These are phyloP conservation scores for Camelina neglecta DNA, from an alignment of 345 rosid species.

Conservation along the genomic window DNA sequence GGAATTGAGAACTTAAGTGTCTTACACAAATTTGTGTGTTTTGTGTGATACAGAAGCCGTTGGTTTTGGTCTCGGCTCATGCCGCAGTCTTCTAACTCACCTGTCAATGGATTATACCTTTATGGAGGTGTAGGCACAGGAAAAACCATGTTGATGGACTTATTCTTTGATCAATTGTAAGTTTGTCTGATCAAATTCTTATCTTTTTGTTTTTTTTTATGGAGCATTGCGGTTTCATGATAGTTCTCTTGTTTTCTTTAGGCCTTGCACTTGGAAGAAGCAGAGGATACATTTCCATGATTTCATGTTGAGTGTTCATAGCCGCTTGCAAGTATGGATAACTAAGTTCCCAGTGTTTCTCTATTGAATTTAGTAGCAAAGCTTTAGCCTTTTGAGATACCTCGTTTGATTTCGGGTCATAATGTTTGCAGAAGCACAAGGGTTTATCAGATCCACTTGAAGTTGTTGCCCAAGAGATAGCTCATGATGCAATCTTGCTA, in stretches of 20 bases:
- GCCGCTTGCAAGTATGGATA: conserved; percentile 81
- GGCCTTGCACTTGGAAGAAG: conserved; percentile 94
- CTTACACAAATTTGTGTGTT: not conserved
- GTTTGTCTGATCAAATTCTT: conserved; percentile 34
- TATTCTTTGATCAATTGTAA: conserved; percentile 86
- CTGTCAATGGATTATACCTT: conserved; percentile 89
- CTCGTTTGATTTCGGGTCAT: not conserved
- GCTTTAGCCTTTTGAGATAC: conserved; percentile 10
- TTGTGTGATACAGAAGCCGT: conserved; percentile 66
- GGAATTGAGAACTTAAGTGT: conserved; percentile 19
- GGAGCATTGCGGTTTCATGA: not conserved
- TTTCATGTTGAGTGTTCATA: conserved; percentile 95
- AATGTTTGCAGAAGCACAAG: conserved; percentile 76
- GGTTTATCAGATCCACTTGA: conserved; percentile 97
- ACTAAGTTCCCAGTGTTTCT: not conserved
- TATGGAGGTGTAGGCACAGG: conserved; percentile 99
- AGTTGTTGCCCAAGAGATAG: conserved; percentile 95
- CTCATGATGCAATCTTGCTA: conserved; percentile 84
- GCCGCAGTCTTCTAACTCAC: conserved; percentile 75
- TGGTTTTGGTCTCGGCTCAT: conserved; percentile 95
- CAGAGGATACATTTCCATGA: conserved; percentile 98
- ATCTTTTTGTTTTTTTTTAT: not conserved
- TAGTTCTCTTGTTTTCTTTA: conserved; percentile 34
- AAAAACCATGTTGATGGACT: conserved; percentile 98
- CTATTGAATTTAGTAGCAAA: not conserved